phyloP scores from a whole-genome alignment of 257 asterid genomes.

The Avicennia marina region DNA sequence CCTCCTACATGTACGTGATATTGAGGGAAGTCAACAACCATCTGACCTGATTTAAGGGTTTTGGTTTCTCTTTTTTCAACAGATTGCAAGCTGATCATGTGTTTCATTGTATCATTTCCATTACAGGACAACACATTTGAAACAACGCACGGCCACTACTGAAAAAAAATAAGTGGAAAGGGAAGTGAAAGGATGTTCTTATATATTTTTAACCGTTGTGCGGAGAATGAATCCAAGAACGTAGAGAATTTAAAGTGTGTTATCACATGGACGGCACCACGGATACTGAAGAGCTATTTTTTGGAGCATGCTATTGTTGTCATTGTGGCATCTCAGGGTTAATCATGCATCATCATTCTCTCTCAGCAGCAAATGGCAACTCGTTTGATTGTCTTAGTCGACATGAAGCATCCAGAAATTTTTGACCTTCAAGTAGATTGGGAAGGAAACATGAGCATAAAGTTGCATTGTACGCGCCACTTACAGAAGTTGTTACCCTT shows the following conservation, averaged over 20 bases:
- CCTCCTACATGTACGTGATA: not conserved
- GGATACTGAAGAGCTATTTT: too few species aligned
- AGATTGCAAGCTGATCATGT: not conserved
- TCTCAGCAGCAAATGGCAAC: not conserved
- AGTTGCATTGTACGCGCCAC: not conserved
- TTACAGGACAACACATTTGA: not conserved
- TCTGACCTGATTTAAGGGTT: not conserved
- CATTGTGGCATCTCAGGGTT: not conserved
- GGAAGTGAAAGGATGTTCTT: not conserved
- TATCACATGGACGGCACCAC: not conserved
- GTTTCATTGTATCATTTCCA: not conserved
- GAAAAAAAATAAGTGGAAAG: not conserved
- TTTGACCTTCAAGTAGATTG: not conserved
- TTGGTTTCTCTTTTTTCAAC: not conserved
- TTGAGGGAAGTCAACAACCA: not conserved
- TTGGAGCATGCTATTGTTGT: not conserved
- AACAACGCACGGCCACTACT: not conserved
- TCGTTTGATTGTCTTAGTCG: not conserved
- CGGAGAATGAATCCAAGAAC: not conserved
- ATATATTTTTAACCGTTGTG: not conserved
- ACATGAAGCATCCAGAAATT: not conserved
- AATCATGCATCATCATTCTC: not conserved
- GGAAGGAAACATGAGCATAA: not conserved
- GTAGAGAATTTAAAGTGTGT: not conserved
- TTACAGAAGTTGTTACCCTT: constrained; percentile 3